These are phyloP conservation scores for Auricularia sp. DNA, from an alignment of 768 basidiomycete species.

Conservation along the genomic window DNA sequence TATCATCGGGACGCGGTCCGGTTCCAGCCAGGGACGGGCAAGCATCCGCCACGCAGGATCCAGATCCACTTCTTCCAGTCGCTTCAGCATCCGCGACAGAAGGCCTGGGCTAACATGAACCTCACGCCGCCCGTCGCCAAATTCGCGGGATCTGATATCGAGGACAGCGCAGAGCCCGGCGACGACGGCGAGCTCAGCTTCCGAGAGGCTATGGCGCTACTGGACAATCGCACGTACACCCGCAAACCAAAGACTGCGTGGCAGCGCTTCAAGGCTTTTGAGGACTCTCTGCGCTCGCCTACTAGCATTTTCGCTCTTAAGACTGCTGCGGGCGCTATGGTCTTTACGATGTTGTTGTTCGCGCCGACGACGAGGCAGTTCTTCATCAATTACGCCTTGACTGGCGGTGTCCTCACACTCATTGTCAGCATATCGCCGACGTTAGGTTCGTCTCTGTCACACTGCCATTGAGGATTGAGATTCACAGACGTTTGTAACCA, in stretches of 20 bases:
- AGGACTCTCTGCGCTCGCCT: conserved; percentile 10
- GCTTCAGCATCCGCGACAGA: conserved; percentile 7
- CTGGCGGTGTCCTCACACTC: conserved; percentile 20
- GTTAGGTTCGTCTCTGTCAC: conserved; percentile 8
- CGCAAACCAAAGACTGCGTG: conserved; percentile 7
- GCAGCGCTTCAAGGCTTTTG: conserved; percentile 10
- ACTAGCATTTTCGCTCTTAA: conserved; percentile 18
- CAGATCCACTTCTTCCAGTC: conserved; percentile 22
- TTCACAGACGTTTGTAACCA: neutral
- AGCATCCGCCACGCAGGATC: conserved; percentile 13
- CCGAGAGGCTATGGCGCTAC: conserved; percentile 18
- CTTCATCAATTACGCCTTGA: conserved; percentile 20
- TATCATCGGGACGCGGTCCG: neutral
- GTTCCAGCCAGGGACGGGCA: neutral
- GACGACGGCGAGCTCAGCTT: conserved; percentile 11
- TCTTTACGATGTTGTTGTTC: conserved; percentile 20
- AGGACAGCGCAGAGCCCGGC: conserved; percentile 2
- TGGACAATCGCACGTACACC: conserved; percentile 14
- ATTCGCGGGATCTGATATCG: neutral
- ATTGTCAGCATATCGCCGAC: conserved; percentile 22
- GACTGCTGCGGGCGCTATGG: conserved; percentile 15
- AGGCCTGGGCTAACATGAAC: neutral
- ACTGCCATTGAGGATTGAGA: neutral
- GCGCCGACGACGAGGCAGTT: conserved; percentile 16
- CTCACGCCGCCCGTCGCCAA: neutral